These are phyloP conservation scores for Pseudozyma thailandica DNA, from an alignment of 1,284 basidiomycete genomes.

Conservation along the genomic window DNA sequence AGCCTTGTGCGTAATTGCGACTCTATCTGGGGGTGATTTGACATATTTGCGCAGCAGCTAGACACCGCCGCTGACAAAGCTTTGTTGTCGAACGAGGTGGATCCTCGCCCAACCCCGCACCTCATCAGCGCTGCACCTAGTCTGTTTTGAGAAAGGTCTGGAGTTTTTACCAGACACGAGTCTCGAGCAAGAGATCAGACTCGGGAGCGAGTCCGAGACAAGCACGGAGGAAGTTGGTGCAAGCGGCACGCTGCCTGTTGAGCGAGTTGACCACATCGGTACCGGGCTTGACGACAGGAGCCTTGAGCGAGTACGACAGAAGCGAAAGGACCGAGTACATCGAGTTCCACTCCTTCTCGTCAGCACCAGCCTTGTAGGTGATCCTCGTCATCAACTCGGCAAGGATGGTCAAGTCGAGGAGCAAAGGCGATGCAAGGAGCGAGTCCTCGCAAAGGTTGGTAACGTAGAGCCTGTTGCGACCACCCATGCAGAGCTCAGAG, in stretches of 20 bases:
- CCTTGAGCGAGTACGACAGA: slow-evolving; percentile 76
- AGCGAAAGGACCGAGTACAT: slow-evolving; percentile 67
- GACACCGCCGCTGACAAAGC: not conserved
- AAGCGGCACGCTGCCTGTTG: slow-evolving; percentile 90
- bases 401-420: slow-evolving; percentile 91
- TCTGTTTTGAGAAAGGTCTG: not conserved
- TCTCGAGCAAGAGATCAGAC: slow-evolving; percentile 64
- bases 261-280: slow-evolving; percentile 95
- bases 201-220: slow-evolving; percentile 65
- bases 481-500: slow-evolving; percentile 79
- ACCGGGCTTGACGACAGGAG: slow-evolving; percentile 94
- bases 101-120: not conserved
- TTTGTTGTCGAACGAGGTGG: slow-evolving; percentile 1
- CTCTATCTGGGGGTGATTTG: too few relatives aligned
- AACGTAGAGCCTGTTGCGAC: slow-evolving; percentile 69
- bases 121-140: not conserved
- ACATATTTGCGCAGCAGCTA: too few relatives aligned
- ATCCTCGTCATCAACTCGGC: slow-evolving; percentile 94
- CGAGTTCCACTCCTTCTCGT: slow-evolving; percentile 56
- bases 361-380: slow-evolving; percentile 73
- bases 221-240: slow-evolving; percentile 86
- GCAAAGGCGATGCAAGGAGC: slow-evolving; percentile 91
- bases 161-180: slow-evolving; percentile 55
- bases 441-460: slow-evolving; percentile 77
- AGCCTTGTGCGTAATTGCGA: too few relatives aligned